phyloP scores from a whole-genome alignment of 2,329 filamentous ascomycete species.

The Apiospora malaysiana region DNA sequence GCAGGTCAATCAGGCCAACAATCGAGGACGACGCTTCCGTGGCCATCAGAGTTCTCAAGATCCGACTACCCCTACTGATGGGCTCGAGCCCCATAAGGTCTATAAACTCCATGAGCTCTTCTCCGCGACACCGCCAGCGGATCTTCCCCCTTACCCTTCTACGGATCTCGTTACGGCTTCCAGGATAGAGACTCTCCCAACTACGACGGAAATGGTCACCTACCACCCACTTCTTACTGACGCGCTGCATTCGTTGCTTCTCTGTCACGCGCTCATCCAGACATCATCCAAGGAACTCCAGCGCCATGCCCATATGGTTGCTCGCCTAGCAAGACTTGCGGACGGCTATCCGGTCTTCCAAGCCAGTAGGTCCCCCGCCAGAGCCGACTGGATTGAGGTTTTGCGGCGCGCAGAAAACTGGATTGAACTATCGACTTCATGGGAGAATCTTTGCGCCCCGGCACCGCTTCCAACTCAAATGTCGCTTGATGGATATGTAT shows the following conservation, averaged over 20 bases:
- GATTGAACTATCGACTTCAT: slow-evolving; percentile 67
- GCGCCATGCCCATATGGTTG: slow-evolving; percentile 82
- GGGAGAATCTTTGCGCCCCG: slow-evolving; percentile 74
- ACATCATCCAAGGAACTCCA: slow-evolving; percentile 79
- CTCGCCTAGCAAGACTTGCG: slow-evolving; percentile 73
- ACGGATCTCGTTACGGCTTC: slow-evolving; percentile 42
- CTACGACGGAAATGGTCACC: slow-evolving; percentile 66
- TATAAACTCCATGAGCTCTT: slow-evolving; percentile 69
- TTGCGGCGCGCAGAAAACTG: slow-evolving; percentile 71
- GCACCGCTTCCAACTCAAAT: slow-evolving; percentile 53
- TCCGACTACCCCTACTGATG: slow-evolving; percentile 37
- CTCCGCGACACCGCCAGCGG: slow-evolving; percentile 66
- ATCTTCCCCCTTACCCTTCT: slow-evolving; percentile 71
- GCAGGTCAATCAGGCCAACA: slow-evolving; percentile 60
- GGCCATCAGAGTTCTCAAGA: slow-evolving; percentile 52
- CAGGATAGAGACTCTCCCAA: slow-evolving; percentile 40
- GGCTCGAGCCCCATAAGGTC: slow-evolving; percentile 43
- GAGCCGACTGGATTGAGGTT: slow-evolving; percentile 82
- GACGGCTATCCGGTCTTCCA: slow-evolving; percentile 86
- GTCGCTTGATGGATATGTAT: slow-evolving; percentile 30
- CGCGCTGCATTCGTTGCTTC: slow-evolving; percentile 76
- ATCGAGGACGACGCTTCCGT: slow-evolving; percentile 38
- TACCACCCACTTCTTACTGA: slow-evolving; percentile 84
- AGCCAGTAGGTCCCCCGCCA: slow-evolving; percentile 70
- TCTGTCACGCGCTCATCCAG: slow-evolving; percentile 80